A percentile compares a stretch with the other conserved stretches of the same genome.
These are phyloP conservation scores for Penicillium olsonii DNA, from an alignment of 2,329 filamentous ascomycete genomes.

Conservation along the genomic window DNA sequence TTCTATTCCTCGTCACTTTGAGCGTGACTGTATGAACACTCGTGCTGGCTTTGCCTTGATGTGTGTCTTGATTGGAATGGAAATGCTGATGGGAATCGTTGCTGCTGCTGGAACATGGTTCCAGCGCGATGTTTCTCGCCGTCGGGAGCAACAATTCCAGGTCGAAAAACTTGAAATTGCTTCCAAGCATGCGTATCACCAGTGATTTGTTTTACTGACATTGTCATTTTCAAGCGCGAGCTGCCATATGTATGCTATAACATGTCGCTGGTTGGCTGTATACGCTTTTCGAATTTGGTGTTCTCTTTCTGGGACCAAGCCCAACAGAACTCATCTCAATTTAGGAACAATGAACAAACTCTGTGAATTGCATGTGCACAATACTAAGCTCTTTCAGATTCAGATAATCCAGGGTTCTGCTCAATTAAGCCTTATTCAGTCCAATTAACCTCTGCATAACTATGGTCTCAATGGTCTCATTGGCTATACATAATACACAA, in stretches of 20 bases:
- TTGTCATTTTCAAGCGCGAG: background rate
- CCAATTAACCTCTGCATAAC: background rate
- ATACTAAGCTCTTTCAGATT: too few relatives aligned
- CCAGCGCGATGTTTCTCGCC: slow-evolving; percentile 31
- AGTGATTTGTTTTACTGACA: slow-evolving; percentile 1
- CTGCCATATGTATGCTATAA: background rate
- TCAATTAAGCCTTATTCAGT: background rate
- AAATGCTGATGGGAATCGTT: slow-evolving; percentile 35
- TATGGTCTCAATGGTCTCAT: too few relatives aligned
- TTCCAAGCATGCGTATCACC: slow-evolving; percentile 25
- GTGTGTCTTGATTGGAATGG: slow-evolving; percentile 36
- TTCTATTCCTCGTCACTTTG: slow-evolving; percentile 36
- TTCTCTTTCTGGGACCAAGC: too few relatives aligned
- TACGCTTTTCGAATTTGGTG: too few relatives aligned
- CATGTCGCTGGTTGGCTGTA: background rate
- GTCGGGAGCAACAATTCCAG: slow-evolving; percentile 26
- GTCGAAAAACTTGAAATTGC: slow-evolving; percentile 31
- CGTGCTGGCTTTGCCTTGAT: slow-evolving; percentile 39
- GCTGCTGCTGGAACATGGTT: slow-evolving; percentile 34
- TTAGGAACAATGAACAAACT: too few relatives aligned
- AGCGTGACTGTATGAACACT: slow-evolving; percentile 40
- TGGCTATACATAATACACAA: too few relatives aligned
- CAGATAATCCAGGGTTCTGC: background rate
- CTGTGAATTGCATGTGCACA: too few relatives aligned
- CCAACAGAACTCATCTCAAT: too few relatives aligned